These are phyloP conservation scores for Protomyces gravidus DNA, from an alignment of 1,139 yeast genomes.

Conservation along the genomic window DNA sequence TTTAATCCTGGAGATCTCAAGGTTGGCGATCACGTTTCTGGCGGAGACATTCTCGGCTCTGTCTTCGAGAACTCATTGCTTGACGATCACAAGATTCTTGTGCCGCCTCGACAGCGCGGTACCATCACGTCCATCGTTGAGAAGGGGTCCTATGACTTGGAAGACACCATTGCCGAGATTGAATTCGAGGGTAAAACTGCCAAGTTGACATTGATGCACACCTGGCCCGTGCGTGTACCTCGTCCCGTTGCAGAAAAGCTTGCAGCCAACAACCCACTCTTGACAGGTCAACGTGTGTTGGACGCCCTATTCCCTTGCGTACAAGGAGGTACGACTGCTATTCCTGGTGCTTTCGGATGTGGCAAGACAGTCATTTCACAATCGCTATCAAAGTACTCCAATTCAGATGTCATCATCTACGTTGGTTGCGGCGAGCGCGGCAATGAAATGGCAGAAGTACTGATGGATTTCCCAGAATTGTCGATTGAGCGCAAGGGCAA, in stretches of 20 bases:
- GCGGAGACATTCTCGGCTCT: conserved; percentile 95
- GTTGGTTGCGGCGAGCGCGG: conserved; percentile 95
- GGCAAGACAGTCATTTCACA: conserved; percentile 99
- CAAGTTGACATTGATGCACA: conserved; percentile 88
- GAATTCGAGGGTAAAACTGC: conserved; percentile 86
- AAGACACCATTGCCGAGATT: conserved; percentile 82
- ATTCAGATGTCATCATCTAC: conserved; percentile 91
- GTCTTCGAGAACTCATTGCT: conserved; percentile 89
- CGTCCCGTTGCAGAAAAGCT: conserved; percentile 95
- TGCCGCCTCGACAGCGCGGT: conserved; percentile 99
- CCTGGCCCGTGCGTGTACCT: conserved; percentile 99
- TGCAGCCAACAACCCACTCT: conserved; percentile 86
- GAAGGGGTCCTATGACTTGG: conserved; percentile 85
- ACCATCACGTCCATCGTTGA: conserved; percentile 85
- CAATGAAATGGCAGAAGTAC: conserved; percentile 98
- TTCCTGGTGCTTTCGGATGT: conserved; percentile 99
- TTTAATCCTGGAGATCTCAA: conserved; percentile 67
- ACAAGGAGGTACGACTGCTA: conserved; percentile 99
- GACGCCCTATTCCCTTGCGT: conserved; percentile 98
- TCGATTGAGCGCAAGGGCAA: conserved; percentile 85
- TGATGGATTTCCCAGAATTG: conserved; percentile 98
- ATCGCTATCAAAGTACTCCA: conserved; percentile 91
- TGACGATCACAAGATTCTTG: conserved; percentile 83
- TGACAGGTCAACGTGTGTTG: conserved; percentile 97
- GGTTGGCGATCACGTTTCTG: conserved; percentile 96